Evolutionary conservation across 805 yeast genomes (phyloP).

Genomic region (Teunomyces tritomae): DNA sequence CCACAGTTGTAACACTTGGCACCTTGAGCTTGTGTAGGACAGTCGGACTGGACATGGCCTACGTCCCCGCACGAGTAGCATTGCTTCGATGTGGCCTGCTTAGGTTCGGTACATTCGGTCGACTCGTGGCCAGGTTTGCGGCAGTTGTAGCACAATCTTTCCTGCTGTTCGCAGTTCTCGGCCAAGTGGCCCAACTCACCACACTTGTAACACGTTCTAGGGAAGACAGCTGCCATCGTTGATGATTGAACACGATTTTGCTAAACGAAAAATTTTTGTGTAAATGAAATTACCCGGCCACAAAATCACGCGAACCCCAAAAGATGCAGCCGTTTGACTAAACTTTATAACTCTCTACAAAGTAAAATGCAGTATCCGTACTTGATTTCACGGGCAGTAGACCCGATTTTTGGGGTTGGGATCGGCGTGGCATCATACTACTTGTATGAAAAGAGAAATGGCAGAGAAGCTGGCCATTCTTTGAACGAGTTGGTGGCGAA

Average conservation of each 20-base stretch:
- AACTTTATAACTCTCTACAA: not conserved
- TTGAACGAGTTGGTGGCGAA: constrained; percentile 51
- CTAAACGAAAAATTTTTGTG: constrained; percentile 1
- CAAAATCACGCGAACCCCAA: too few species aligned
- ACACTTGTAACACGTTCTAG: constrained; percentile 87
- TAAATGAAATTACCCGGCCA: not conserved
- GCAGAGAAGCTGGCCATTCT: constrained; percentile 58
- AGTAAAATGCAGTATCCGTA: constrained; percentile 42
- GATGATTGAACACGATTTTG: not conserved
- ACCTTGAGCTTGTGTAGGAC: constrained; percentile 64
- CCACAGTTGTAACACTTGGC: constrained; percentile 80
- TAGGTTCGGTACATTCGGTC: constrained; percentile 83
- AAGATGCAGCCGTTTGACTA: too few species aligned
- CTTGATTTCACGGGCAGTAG: constrained; percentile 52
- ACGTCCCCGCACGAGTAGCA: constrained; percentile 91
- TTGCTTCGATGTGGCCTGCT: constrained; percentile 79
- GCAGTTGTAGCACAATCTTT: constrained; percentile 90
- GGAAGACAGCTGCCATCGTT: constrained; percentile 44
- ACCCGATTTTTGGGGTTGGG: constrained; percentile 61
- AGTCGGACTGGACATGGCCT: constrained; percentile 86
- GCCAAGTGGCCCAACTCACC: constrained; percentile 92
- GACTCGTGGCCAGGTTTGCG: constrained; percentile 88
- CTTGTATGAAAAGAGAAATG: constrained; percentile 57
- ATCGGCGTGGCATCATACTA: constrained; percentile 66
- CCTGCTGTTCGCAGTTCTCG: constrained; percentile 79